phyloP scores from a whole-genome alignment of 495 filamentous ascomycete genomes.

The Diplogelasinospora grovesii region DNA sequence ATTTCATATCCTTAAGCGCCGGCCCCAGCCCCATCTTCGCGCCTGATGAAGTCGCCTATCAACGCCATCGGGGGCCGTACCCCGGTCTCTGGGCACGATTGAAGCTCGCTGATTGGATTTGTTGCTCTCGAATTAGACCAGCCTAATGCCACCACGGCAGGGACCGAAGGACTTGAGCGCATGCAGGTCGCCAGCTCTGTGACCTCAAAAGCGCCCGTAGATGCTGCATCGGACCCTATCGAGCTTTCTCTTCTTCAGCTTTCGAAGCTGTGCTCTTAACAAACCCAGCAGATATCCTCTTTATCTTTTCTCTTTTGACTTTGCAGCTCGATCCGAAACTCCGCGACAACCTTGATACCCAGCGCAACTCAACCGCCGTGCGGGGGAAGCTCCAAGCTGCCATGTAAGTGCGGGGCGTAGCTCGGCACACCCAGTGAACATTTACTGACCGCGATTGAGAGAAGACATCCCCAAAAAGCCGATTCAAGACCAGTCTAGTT shows the following conservation, averaged over 20 bases:
- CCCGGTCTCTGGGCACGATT: background rate
- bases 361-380: conserved; percentile 5
- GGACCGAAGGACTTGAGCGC: conserved; percentile 3
- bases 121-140: conserved; percentile 17
- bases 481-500: background rate
- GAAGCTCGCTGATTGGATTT: conserved; percentile 13
- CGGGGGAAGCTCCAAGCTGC: conserved; percentile 8
- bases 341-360: too few relatives aligned
- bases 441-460: background rate
- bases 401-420: conserved; percentile 13
- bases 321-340: too few relatives aligned
- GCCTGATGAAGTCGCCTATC: conserved; percentile 11
- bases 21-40: conserved; percentile 14
- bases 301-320: too few relatives aligned
- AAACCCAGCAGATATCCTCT: too few relatives aligned
- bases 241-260: too few relatives aligned
- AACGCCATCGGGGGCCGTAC: conserved; percentile 1
- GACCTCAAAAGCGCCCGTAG: conserved; percentile 13
- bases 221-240: too few relatives aligned
- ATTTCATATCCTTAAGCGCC: conserved; percentile 20
- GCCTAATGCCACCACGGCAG: conserved; percentile 5
- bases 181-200: conserved; percentile 7
- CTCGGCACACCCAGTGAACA: background rate
- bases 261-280: too few relatives aligned
- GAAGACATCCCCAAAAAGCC: background rate